Conservation (phyloP, 805 yeast species). For the Candida palmyrensis region DNA sequence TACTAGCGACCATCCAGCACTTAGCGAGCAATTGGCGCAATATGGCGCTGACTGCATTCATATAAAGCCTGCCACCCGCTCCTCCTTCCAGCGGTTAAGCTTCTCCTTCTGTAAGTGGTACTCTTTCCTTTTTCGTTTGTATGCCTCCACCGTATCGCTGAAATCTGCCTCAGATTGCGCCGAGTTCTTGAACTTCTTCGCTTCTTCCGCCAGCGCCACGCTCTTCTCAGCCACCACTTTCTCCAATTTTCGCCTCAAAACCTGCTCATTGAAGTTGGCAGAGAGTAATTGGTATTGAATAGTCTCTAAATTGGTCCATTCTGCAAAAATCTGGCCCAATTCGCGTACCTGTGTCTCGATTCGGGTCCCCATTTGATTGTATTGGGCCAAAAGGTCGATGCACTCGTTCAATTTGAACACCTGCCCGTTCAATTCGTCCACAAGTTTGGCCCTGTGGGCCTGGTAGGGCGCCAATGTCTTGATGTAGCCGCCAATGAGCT, state of each 20-base stretch:
- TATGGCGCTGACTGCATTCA: too few relatives aligned
- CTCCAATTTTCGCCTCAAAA: slow-evolving; percentile 23
- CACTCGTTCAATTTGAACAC: slow-evolving; percentile 17
- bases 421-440: slow-evolving; percentile 12
- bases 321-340: slow-evolving; percentile 22
- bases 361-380: slow-evolving; percentile 12
- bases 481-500: slow-evolving; percentile 26
- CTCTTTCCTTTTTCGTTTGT: slow-evolving; percentile 17
- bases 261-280: slow-evolving; percentile 29
- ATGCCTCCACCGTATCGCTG: slow-evolving; percentile 13
- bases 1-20: too few relatives aligned
- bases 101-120: slow-evolving; percentile 35
- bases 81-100: slow-evolving; percentile 39
- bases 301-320: slow-evolving; percentile 31
- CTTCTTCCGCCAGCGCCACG: slow-evolving; percentile 15
- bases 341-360: slow-evolving; percentile 20
- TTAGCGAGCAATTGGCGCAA: too few relatives aligned
- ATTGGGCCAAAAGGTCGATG: slow-evolving; percentile 14
- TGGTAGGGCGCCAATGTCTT: slow-evolving; percentile 18
- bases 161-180: slow-evolving; percentile 11
- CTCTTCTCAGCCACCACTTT: slow-evolving; percentile 19
- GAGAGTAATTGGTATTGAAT: slow-evolving; percentile 35
- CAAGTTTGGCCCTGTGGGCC: slow-evolving; percentile 8
- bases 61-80: slow-evolving; percentile 37
- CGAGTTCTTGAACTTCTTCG: slow-evolving; percentile 10